Evolutionary conservation across 2,329 filamentous ascomycete genomes (phyloP).

Genomic region (Colletotrichum navitas): DNA sequence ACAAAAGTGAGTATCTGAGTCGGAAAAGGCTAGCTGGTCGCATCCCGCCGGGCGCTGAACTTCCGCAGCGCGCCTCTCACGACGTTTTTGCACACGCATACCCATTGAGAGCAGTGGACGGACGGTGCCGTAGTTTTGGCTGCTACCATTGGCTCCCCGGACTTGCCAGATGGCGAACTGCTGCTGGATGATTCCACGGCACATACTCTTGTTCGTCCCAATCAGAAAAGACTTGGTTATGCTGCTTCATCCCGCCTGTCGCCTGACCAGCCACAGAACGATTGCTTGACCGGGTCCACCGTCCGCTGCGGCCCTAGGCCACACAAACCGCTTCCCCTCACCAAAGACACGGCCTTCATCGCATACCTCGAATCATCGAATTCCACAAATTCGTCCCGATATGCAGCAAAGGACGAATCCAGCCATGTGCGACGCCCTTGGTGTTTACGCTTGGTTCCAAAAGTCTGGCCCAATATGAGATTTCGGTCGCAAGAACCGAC

Average conservation of each 20-base stretch:
- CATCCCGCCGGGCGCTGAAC: slow-evolving; percentile 19
- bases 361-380: slow-evolving; percentile 39
- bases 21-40: slow-evolving; percentile 23
- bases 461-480: slow-evolving; percentile 38
- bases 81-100: slow-evolving; percentile 37
- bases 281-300: slow-evolving; percentile 31
- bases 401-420: slow-evolving; percentile 32
- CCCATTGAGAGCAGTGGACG: slow-evolving; percentile 41
- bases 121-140: slow-evolving; percentile 38
- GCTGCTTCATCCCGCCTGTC: slow-evolving; percentile 22
- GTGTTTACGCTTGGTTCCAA: slow-evolving; percentile 26
- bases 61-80: slow-evolving; percentile 18
- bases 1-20: slow-evolving; percentile 27
- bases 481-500: slow-evolving; percentile 19
- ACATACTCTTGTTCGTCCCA: slow-evolving; percentile 32
- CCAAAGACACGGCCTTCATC: slow-evolving; percentile 17
- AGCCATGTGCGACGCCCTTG: slow-evolving; percentile 25
- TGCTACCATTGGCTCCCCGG: slow-evolving; percentile 52
- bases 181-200: slow-evolving; percentile 56
- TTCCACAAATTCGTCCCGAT: slow-evolving; percentile 36
- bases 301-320: slow-evolving; percentile 37
- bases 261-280: slow-evolving; percentile 33
- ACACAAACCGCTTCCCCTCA: slow-evolving; percentile 35
- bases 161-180: slow-evolving; percentile 61
- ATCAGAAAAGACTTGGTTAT: slow-evolving; percentile 28